phyloP scores from a whole-genome alignment of 129 eudicot genomes.

The Rutidosis leptorrhynchoides region DNA sequence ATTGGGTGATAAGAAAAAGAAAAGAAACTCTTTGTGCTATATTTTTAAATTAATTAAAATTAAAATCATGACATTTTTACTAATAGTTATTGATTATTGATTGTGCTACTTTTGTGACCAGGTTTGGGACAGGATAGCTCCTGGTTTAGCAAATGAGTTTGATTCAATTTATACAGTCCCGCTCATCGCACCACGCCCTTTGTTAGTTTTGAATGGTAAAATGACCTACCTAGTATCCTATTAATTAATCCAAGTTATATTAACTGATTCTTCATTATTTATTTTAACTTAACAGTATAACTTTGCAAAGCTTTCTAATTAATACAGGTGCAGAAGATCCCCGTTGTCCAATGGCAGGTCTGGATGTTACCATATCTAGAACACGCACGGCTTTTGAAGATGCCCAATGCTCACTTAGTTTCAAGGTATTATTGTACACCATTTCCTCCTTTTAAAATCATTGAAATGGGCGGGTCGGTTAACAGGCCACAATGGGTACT shows the following conservation, averaged over 20 bases:
- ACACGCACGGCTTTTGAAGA: slow-evolving; percentile 44
- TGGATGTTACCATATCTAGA: slow-evolving; percentile 56
- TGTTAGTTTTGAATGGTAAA: slow-evolving; percentile 69
- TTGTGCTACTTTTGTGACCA: slow-evolving; percentile 26
- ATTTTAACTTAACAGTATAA: slow-evolving; percentile 10
- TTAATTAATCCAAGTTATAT: not conserved
- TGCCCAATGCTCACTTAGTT: slow-evolving; percentile 36
- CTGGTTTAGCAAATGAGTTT: slow-evolving; percentile 73
- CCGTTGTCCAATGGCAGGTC: slow-evolving; percentile 78
- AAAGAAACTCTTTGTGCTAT: not conserved
- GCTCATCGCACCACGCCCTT: slow-evolving; percentile 87
- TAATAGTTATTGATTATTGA: not conserved
- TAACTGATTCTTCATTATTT: not conserved
- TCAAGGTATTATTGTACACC: slow-evolving; percentile 54
- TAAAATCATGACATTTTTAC: not conserved
- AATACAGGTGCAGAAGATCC: slow-evolving; percentile 75
- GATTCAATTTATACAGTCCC: slow-evolving; percentile 81
- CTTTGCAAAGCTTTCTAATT: slow-evolving; percentile 10
- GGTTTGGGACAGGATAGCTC: slow-evolving; percentile 97
- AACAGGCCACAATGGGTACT: not conserved
- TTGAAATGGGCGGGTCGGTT: not conserved
- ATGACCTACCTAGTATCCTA: slow-evolving; percentile 16
- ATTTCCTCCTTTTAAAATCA: slow-evolving; percentile 10
- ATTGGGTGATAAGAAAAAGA: not conserved
- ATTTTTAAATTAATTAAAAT: not conserved